Evolutionary conservation across 225 moss, liverwort and hornwort species (phyloP).

Genomic region (Pseudisothecium myosuroides): DNA sequence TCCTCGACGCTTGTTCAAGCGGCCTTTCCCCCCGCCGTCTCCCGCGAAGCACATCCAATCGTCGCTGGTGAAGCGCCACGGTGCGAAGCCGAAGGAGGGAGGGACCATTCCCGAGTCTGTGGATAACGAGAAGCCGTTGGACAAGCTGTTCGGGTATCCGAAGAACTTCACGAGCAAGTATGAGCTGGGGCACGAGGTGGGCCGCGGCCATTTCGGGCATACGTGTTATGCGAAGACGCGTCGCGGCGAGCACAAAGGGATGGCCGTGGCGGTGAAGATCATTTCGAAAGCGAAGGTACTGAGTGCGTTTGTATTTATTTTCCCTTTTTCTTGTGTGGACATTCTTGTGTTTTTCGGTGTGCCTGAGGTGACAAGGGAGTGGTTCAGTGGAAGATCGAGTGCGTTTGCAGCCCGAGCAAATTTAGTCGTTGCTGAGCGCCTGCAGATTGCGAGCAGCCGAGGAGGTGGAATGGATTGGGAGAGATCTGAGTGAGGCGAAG

Average conservation of each 20-base stretch:
- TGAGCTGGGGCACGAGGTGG: constrained; percentile 96
- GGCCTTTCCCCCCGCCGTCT: constrained; percentile 88
- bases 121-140: constrained; percentile 81
- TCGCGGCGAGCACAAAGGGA: constrained; percentile 90
- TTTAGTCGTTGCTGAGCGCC: background rate
- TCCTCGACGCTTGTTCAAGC: constrained; percentile 61
- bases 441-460: background rate
- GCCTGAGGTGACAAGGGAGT: background rate
- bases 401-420: background rate
- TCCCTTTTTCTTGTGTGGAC: background rate
- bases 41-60: constrained; percentile 95
- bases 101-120: constrained; percentile 40
- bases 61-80: constrained; percentile 78
- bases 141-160: constrained; percentile 74
- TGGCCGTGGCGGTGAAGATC: constrained; percentile 91
- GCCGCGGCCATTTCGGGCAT: constrained; percentile 93
- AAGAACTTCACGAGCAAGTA: constrained; percentile 94
- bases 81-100: constrained; percentile 72
- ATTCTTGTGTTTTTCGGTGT: background rate
- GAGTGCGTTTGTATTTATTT: background rate
- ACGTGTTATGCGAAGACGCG: constrained; percentile 91
- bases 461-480: background rate
- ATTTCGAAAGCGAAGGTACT: constrained; percentile 93
- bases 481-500: background rate
- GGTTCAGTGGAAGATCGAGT: background rate